Percentiles rank a stretch among this genome's conserved stretches.
These are phyloP conservation scores for Fusarium globosum DNA, from an alignment of 2,329 filamentous ascomycete species.

Conservation along the genomic window DNA sequence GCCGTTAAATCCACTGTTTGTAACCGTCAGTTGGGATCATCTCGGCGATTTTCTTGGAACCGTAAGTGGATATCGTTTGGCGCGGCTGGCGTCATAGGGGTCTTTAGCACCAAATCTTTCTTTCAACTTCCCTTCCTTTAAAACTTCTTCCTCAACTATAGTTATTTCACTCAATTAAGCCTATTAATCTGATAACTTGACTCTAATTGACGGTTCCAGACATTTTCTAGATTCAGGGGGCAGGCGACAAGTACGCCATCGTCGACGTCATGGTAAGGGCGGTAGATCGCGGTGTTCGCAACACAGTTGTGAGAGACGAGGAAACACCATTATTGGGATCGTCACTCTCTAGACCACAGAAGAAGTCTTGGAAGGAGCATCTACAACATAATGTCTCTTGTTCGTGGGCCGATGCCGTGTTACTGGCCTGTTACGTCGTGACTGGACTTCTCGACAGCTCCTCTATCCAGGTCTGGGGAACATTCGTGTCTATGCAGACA, in stretches of 20 bases:
- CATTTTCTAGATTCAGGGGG: neutral
- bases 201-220: neutral
- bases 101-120: conserved; percentile 27
- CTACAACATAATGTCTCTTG: conserved; percentile 49
- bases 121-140: conserved; percentile 14
- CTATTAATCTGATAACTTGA: neutral
- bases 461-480: conserved; percentile 80
- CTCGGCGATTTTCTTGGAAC: conserved; percentile 14
- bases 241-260: no score
- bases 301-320: conserved; percentile 19
- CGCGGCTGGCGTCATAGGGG: conserved; percentile 32
- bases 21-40: conserved; percentile 1
- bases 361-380: conserved; percentile 4
- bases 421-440: conserved; percentile 79
- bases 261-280: conserved; percentile 10
- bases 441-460: conserved; percentile 82
- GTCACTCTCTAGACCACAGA: neutral
- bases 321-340: conserved; percentile 34
- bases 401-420: conserved; percentile 72
- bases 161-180: neutral
- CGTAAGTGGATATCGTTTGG: conserved; percentile 29
- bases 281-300: neutral
- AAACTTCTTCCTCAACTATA: neutral
- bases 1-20: neutral
- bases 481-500: conserved; percentile 87